Base-by-base conservation (phyloP, 352 stramenopile species). In the Phytophthora hibernalis region DNA sequence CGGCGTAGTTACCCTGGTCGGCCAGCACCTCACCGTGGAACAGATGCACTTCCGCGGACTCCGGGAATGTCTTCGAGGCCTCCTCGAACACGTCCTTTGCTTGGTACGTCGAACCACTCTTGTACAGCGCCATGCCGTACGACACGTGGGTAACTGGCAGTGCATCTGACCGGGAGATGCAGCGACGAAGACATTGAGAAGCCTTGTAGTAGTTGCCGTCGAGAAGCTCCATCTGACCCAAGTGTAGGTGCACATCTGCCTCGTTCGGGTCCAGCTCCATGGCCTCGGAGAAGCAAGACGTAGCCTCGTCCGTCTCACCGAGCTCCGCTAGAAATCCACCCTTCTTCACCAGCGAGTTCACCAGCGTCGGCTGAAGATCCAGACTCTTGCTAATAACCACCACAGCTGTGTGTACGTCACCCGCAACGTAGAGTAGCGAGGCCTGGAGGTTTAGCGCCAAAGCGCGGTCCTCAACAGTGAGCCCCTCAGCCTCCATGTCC, bases 111-210 rank as follows among this genome's bases (percentile, higher is more conserved):
- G 86, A 96, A 3, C 87, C 86, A 38, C 84, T 91, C 59, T 93
- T 94, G 73, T 94, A 96, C 13, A 96, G 76, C 51, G 87, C 87
- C 86, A 94, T 96, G 42, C 83, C 87, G 68, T 94, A 96, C 18
- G 85, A 89, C 11, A 96, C 79, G 45, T 93, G 81, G 0, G 79
- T 92, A 15, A 94, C 83, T 0, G 84, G 79, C 24, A 96, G 68
- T 24, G 74, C 68, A 16, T 95, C 84, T n/a, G 83, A 94, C 31
- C 85, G 83, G 15, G 86, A 87, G 62, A 96, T 93, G 22, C 81
- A 78, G 33, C 81, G 76, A 44, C 85, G 86, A 20, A 96, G 74
- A 66, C 73, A 87, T 60, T 92, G 79, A 37, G 90, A 80, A 15
- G 87, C 84, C 18, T 82, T 73, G 52, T 84, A 78, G 68, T 92